phyloP scores from a whole-genome alignment of 2,329 filamentous ascomycete genomes.

The Ramichloridium luteum region DNA sequence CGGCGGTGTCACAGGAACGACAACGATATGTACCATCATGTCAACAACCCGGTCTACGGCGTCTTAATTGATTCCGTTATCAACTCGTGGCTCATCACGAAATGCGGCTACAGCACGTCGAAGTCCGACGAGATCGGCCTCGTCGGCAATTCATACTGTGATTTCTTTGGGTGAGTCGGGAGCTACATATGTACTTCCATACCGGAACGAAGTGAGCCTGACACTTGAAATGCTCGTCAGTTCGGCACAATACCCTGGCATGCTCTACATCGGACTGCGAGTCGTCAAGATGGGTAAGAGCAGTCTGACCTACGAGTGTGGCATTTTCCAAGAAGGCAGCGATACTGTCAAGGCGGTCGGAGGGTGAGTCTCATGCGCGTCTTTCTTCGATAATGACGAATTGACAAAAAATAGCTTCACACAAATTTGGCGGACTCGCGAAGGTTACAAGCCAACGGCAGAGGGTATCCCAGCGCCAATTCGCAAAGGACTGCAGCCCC shows the following conservation, averaged over 20 bases:
- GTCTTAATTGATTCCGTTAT: constrained; percentile 63
- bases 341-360: constrained; percentile 72
- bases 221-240: too few relatives aligned
- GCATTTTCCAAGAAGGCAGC: constrained; percentile 64
- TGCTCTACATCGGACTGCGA: constrained; percentile 68
- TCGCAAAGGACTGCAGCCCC: constrained; percentile 30
- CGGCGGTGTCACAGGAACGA: constrained; percentile 58
- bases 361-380: constrained; percentile 80
- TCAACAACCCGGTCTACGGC: constrained; percentile 38
- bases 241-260: constrained; percentile 61
- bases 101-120: constrained; percentile 61
- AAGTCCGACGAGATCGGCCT: constrained; percentile 64
- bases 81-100: constrained; percentile 73
- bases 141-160: constrained; percentile 72
- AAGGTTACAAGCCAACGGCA: constrained; percentile 53
- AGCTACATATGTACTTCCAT: too few relatives aligned
- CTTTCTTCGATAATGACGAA: constrained; percentile 48
- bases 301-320: constrained; percentile 84
- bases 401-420: not conserved
- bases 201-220: too few relatives aligned
- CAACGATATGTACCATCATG: constrained; percentile 87
- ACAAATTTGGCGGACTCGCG: constrained; percentile 40
- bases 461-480: constrained; percentile 52
- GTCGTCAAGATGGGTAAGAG: constrained; percentile 76
- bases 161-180: constrained; percentile 62